phyloP scores from a whole-genome alignment of 768 basidiomycete species.

The Suillus sp. region DNA sequence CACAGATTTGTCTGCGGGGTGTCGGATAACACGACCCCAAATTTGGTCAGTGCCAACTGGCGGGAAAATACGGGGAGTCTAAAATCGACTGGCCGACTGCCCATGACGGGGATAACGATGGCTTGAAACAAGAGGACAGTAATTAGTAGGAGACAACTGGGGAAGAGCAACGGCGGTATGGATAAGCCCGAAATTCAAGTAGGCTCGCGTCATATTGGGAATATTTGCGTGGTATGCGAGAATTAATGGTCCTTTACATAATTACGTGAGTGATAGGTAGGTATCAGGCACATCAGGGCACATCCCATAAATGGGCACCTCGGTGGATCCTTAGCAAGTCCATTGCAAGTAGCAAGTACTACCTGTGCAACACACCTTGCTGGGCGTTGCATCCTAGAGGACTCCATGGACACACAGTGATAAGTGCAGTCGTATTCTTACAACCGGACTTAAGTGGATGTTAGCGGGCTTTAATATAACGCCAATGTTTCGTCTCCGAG shows the following conservation, averaged over 20 bases:
- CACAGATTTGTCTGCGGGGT: slow-evolving; percentile 26
- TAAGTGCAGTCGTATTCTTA: neutral
- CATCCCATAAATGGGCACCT: too few species aligned
- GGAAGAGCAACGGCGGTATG: neutral
- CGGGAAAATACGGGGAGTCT: neutral
- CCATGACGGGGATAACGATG: neutral
- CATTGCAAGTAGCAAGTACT: too few species aligned
- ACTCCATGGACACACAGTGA: neutral
- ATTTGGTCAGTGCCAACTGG: neutral
- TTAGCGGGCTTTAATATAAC: too few species aligned
- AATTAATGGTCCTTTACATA: neutral
- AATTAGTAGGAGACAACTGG: neutral
- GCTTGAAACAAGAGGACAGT: slow-evolving; percentile 25
- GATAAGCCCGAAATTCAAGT: neutral
- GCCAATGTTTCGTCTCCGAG: too few species aligned
- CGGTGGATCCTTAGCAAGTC: too few species aligned
- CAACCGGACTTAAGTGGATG: slow-evolving; percentile 29
- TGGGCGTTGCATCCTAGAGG: neutral
- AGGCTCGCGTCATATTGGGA: neutral
- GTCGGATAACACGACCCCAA: slow-evolving; percentile 19
- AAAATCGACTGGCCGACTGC: slow-evolving; percentile 1
- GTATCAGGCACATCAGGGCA: neutral
- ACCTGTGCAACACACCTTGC: too few species aligned
- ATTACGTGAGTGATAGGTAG: neutral
- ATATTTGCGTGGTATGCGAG: neutral